A percentile compares a stretch with the other conserved stretches of the same genome.
Conservation (phyloP, 371 early-diverging fungal species). For the Mucor lusitanicus region DNA sequence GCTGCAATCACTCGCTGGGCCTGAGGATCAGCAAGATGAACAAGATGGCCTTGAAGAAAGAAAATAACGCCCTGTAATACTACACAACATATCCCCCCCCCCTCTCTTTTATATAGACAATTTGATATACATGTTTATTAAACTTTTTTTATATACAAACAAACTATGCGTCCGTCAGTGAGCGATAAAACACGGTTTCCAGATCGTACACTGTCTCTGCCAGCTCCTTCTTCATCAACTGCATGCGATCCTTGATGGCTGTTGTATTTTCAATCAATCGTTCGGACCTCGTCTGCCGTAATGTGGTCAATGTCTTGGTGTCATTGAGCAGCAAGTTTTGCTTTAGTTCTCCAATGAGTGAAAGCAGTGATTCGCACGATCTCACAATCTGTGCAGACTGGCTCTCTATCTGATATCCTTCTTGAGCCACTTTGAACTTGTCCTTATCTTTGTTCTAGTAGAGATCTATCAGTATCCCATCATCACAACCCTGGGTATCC, state of each 20-base stretch:
- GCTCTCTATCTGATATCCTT: slow-evolving; percentile 71
- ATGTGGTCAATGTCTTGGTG: slow-evolving; percentile 59
- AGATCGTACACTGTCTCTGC: slow-evolving; percentile 43
- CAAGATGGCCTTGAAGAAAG: background rate
- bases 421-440: slow-evolving; percentile 71
- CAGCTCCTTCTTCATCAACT: slow-evolving; percentile 34
- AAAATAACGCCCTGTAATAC: slow-evolving; percentile 1
- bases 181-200: slow-evolving; percentile 46
- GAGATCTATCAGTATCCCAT: background rate
- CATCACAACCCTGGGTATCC: background rate
- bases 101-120: background rate
- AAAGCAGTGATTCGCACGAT: slow-evolving; percentile 65
- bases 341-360: slow-evolving; percentile 68
- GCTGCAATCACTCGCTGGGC: slow-evolving; percentile 38
- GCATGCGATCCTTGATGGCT: slow-evolving; percentile 36
- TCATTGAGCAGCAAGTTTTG: slow-evolving; percentile 71
- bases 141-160: background rate
- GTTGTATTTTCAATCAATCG: slow-evolving; percentile 28
- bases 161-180: slow-evolving; percentile 23
- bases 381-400: slow-evolving; percentile 74
- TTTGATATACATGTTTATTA: background rate
- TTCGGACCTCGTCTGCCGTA: slow-evolving; percentile 36
- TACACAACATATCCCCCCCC: background rate
- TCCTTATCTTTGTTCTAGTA: slow-evolving; percentile 61
- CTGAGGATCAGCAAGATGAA: background rate